Evolutionary conservation across 2,329 filamentous ascomycete genomes (phyloP).

Genomic region (Ophiostoma ulmi): DNA sequence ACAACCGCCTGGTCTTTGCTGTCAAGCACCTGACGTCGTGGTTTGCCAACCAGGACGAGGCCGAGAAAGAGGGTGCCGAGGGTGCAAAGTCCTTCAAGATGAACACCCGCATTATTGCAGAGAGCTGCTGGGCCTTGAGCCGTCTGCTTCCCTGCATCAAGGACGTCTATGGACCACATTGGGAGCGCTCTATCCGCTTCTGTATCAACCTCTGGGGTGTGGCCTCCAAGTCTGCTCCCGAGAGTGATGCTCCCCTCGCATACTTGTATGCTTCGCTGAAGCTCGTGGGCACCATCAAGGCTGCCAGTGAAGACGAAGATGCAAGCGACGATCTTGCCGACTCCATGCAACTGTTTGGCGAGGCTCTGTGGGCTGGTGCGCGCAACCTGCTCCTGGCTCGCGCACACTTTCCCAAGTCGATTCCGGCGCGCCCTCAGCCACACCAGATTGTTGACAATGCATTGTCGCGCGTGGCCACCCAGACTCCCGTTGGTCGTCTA

Average conservation of each 20-base stretch:
- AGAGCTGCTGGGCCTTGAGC: conserved; percentile 54
- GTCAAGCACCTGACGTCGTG: conserved; percentile 72
- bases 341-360: conserved; percentile 58
- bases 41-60: conserved; percentile 37
- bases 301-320: conserved; percentile 49
- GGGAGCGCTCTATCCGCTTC: conserved; percentile 61
- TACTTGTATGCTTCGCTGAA: conserved; percentile 68
- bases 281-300: conserved; percentile 59
- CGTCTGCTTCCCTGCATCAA: conserved; percentile 66
- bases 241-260: conserved; percentile 51
- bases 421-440: conserved; percentile 45
- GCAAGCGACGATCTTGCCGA: conserved; percentile 84
- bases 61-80: background rate
- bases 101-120: conserved; percentile 39
- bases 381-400: conserved; percentile 39
- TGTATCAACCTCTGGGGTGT: conserved; percentile 55
- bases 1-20: conserved; percentile 73
- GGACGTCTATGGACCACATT: conserved; percentile 83
- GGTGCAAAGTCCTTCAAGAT: conserved; percentile 32
- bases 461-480: conserved; percentile 63
- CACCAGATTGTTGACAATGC: conserved; percentile 71
- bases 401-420: background rate
- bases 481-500: conserved; percentile 57
- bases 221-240: conserved; percentile 25
- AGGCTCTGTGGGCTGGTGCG: conserved; percentile 52